Base-by-base conservation (phyloP, 2,329 filamentous ascomycete genomes). In the Phialophora tarda region DNA sequence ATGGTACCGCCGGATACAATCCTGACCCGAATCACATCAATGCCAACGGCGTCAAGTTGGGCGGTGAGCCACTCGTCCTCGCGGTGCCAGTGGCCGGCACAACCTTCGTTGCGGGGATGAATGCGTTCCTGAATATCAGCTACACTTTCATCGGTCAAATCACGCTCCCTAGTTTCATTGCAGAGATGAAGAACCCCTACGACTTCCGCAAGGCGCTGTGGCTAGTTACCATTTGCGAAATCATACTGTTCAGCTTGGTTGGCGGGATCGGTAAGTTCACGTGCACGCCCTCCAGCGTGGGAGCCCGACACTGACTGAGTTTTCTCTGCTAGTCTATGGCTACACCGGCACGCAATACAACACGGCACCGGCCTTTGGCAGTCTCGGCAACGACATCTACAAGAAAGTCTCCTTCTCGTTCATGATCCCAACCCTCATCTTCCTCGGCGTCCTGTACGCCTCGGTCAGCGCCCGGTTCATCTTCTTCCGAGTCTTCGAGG, bases 101-200 rank as follows among this genome's bases (percentile, higher is more conserved):
- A 0, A 91, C 90, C 0, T 97, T 96, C 72, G 91, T 96, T 3
- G 82, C 85, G 2, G 93, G 89, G 24, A 89, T 96, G 84, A 92
- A 88, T 61, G 93, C 93, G 0, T 97, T 97, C 79, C 84, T 97
- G 77, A 97, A 97, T 79, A 97, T 97, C 75, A 92, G 89, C 79
- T 97, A 97, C 77, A 97, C 93, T 0, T 97, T 97, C 76, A 97
- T 97, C 72, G 93, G 93, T 0, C 93, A 97, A 77, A 96, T 97
- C 73, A 97, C 93, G 0, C 84, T 97, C 14, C 93, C 93, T 0
- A 94, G 91, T 72, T 97, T 97, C 81, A 97, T 97, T 71, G 93
- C 93, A 3, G 93, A 97, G 78, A 97, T 97, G 93, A 91, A 85
- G 75, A 82, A 88, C 55, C 87, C 84, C 1, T 88, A 86, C 64